Base-by-base conservation (phyloP, 73 alveolate genomes). In the Symbiodinium natans region DNA sequence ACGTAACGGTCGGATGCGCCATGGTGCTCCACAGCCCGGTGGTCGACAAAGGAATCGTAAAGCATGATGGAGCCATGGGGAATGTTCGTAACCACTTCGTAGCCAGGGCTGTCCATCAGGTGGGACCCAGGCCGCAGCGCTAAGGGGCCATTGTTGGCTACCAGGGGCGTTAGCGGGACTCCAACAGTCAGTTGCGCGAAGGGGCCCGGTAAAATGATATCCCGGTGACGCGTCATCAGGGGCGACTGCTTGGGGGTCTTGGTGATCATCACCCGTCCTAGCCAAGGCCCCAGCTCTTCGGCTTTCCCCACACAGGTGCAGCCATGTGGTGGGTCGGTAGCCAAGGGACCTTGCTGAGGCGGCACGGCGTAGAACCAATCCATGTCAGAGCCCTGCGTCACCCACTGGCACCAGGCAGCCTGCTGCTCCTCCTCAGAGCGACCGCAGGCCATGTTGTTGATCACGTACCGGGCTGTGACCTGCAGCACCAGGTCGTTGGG, bases 351-450 rank as follows among this genome's bases (percentile, higher is more conserved):
- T 56, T 27, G 86, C 80, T 88, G 95, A 4, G 95, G 95, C 42
- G 86, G 74, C 42, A 88, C 86, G 43, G 63, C 39, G 39, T 63
- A 83, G 71, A 88, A 88, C 95, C 95, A 88, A 31, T 92, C 90
- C 36, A 71, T 56, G 41, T 74, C 73, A 7, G 92, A 73, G 82
- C 98, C 98, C 54, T 92, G 98, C 98, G 80, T 92, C 41, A 92
- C 90, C 98, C 98, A 92, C n/a, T 92, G 98, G 41, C 88, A 71
- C 98, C 98, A 92, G 41, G 98, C 98, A 3, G 90, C 48, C n/a
- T 92, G 98, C 39, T 92, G 98, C 80, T 92, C 98, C 38, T 92
- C 98, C 54, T 92, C 98, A 21, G 98, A 42, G 1, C 98, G 89
- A 2, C 98, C 98, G 31, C 98, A 92, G 25, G 98, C 98, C 98